Conservation (phyloP, 2,329 filamentous ascomycete species). For the Aspergillus niger region DNA sequence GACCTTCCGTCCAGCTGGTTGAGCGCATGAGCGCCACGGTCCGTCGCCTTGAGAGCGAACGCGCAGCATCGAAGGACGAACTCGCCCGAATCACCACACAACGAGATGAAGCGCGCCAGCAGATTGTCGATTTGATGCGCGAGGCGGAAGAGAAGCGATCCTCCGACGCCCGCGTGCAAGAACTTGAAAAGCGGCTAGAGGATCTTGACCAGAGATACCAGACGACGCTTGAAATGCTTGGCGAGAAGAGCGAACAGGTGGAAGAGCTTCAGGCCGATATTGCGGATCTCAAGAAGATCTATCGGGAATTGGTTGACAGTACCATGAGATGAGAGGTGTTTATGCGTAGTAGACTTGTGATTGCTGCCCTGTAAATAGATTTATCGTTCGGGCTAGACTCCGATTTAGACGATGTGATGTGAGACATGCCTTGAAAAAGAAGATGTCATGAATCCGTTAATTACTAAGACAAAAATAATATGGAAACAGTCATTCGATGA, state of each 20-base stretch:
- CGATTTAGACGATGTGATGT: constrained; percentile 18
- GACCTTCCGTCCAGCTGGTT: constrained; percentile 90
- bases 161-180: constrained; percentile 61
- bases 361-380: constrained; percentile 11
- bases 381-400: constrained; percentile 2
- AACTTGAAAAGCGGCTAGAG: constrained; percentile 68
- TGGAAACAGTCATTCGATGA: not conserved
- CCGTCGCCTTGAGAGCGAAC: constrained; percentile 86
- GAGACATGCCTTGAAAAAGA: constrained; percentile 12
- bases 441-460: constrained; percentile 1
- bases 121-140: constrained; percentile 88
- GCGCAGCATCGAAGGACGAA: constrained; percentile 85
- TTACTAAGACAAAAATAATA: not conserved
- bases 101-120: constrained; percentile 84
- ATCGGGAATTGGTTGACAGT: constrained; percentile 85
- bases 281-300: constrained; percentile 91
- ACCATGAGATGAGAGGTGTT: constrained; percentile 66
- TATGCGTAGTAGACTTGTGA: not conserved
- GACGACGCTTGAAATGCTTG: constrained; percentile 89
- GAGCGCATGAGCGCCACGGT: constrained; percentile 95
- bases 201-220: constrained; percentile 78
- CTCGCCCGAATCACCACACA: constrained; percentile 77
- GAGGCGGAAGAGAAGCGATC: constrained; percentile 73
- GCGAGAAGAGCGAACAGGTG: constrained; percentile 94
- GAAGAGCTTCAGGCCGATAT: constrained; percentile 90